Evolutionary conservation across 805 yeast species (phyloP).

Genomic region (Blastobotrys muscicola): DNA sequence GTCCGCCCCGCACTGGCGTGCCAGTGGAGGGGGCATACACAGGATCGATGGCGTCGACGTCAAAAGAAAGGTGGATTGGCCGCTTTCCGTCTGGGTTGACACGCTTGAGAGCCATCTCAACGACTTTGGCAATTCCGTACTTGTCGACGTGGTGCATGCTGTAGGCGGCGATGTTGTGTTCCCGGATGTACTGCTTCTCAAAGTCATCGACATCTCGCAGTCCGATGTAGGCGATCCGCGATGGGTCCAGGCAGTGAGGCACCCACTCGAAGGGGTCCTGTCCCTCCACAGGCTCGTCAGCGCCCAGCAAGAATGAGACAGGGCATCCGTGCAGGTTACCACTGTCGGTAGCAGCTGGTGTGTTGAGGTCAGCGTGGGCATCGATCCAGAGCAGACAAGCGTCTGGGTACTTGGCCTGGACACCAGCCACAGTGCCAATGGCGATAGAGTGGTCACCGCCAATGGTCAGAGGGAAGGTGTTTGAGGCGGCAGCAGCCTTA

Average conservation of each 20-base stretch:
- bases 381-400: slow-evolving; percentile 93
- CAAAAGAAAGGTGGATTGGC: slow-evolving; percentile 88
- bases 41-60: slow-evolving; percentile 96
- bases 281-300: slow-evolving; percentile 28
- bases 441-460: slow-evolving; percentile 98
- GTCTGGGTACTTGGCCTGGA: slow-evolving; percentile 68
- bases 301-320: slow-evolving; percentile 79
- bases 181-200: slow-evolving; percentile 65
- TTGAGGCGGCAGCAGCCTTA: slow-evolving; percentile 36
- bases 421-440: slow-evolving; percentile 84
- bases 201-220: slow-evolving; percentile 86
- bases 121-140: slow-evolving; percentile 83
- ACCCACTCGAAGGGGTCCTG: slow-evolving; percentile 78
- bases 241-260: slow-evolving; percentile 52
- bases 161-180: slow-evolving; percentile 69
- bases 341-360: slow-evolving; percentile 69
- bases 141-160: slow-evolving; percentile 96
- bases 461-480: slow-evolving; percentile 64
- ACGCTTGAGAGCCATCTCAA: slow-evolving; percentile 78
- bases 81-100: slow-evolving; percentile 61
- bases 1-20: slow-evolving; percentile 94
- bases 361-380: slow-evolving; percentile 96
- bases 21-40: slow-evolving; percentile 94
- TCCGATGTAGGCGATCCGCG: slow-evolving; percentile 84
- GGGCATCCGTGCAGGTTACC: slow-evolving; percentile 98